Evolutionary conservation across 352 stramenopile species (phyloP).

Genomic region (Globisporangium nunn): DNA sequence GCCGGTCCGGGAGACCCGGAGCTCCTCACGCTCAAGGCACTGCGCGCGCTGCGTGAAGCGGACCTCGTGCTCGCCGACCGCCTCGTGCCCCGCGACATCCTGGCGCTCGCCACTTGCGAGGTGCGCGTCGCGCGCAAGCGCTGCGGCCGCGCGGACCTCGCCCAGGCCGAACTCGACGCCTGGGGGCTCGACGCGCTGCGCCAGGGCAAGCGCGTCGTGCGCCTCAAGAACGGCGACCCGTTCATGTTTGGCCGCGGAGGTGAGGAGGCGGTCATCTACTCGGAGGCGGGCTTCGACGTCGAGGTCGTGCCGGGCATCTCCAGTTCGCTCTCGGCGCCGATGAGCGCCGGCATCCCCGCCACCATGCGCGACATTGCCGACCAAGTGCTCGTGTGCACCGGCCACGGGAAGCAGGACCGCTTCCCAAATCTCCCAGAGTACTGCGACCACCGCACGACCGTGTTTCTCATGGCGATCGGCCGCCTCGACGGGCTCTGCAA

Average conservation of each 20-base stretch:
- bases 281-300: slow-evolving; percentile 66
- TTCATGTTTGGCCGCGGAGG: slow-evolving; percentile 96
- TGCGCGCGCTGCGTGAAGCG: slow-evolving; percentile 73
- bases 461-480: slow-evolving; percentile 97
- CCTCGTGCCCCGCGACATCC: slow-evolving; percentile 87
- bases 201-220: slow-evolving; percentile 89
- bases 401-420: slow-evolving; percentile 90
- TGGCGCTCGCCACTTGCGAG: slow-evolving; percentile 86
- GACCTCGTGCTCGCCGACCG: slow-evolving; percentile 93
- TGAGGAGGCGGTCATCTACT: slow-evolving; percentile 89
- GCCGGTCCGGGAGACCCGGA: slow-evolving; percentile 92
- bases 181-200: slow-evolving; percentile 87
- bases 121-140: slow-evolving; percentile 91
- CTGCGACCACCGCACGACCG: slow-evolving; percentile 92
- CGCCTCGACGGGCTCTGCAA: slow-evolving; percentile 85
- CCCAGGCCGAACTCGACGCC: slow-evolving; percentile 91
- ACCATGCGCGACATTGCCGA: slow-evolving; percentile 94
- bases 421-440: slow-evolving; percentile 92
- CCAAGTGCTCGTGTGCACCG: slow-evolving; percentile 90
- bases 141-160: slow-evolving; percentile 91
- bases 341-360: slow-evolving; percentile 92
- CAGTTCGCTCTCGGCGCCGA: slow-evolving; percentile 91
- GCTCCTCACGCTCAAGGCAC: slow-evolving; percentile 91
- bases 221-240: slow-evolving; percentile 96
- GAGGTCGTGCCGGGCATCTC: slow-evolving; percentile 91